Conservation (phyloP, 331 rosid species). For the Quercus lobata region DNA sequence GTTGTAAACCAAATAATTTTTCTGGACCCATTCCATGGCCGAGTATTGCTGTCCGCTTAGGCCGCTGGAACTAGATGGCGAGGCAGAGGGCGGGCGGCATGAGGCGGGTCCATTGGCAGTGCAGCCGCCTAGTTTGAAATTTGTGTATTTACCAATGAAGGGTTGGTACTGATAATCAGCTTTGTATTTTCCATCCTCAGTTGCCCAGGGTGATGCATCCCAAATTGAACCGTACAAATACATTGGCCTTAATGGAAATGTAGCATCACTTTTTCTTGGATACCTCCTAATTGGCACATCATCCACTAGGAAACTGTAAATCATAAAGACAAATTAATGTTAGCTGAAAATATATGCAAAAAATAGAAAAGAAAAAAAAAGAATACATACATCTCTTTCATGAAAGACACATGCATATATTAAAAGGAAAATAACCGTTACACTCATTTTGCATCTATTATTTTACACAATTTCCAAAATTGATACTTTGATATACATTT, state of each 20-base stretch:
- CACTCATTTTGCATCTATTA: too few species aligned
- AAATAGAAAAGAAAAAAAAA: not conserved
- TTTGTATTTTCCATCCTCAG: constrained; percentile 84
- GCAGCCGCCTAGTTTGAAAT: constrained; percentile 65
- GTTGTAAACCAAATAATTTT: constrained; percentile 63
- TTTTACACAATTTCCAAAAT: too few species aligned
- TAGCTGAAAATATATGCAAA: too few species aligned
- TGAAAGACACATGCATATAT: too few species aligned
- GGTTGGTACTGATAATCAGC: constrained; percentile 79
- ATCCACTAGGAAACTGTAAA: constrained; percentile 75
- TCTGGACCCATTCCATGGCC: constrained; percentile 78
- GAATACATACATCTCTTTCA: too few species aligned
- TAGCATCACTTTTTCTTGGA: constrained; percentile 62
- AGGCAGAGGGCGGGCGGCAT: constrained; percentile 46
- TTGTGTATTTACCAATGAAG: constrained; percentile 57
- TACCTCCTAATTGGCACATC: constrained; percentile 84
- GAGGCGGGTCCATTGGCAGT: constrained; percentile 22
- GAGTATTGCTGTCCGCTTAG: constrained; percentile 48
- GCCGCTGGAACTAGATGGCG: constrained; percentile 31
- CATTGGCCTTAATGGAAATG: constrained; percentile 80
- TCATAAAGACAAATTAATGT: constrained; percentile 17
- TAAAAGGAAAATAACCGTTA: too few species aligned
- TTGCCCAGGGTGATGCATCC: constrained; percentile 98
- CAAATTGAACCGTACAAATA: constrained; percentile 84
- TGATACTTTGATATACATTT: too few species aligned